A percentile compares a stretch with the other conserved stretches of the same genome.
These are phyloP conservation scores for Entomortierella parvispora DNA, from an alignment of 192 early-diverging fungal genomes.

Conservation along the genomic window DNA sequence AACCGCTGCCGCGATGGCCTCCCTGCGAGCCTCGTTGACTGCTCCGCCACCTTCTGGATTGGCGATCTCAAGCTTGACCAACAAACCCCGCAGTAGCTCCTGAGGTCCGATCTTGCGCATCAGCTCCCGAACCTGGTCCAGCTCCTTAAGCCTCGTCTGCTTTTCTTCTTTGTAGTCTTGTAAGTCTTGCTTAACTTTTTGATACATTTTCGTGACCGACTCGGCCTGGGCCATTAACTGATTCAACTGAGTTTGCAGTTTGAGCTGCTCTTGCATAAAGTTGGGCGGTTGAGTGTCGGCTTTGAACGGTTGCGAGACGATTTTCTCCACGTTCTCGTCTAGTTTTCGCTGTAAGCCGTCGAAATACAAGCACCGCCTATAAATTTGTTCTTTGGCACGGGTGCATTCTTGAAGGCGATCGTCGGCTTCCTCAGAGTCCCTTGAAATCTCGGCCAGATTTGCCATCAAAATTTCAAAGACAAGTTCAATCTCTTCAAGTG, in stretches of 20 bases:
- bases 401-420: slow-evolving; percentile 45
- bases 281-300: slow-evolving; percentile 30
- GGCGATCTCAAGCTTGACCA: slow-evolving; percentile 42
- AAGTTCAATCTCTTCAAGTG: slow-evolving; percentile 59
- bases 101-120: slow-evolving; percentile 58
- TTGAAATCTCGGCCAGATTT: slow-evolving; percentile 62
- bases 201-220: slow-evolving; percentile 50
- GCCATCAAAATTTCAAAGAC: slow-evolving; percentile 63
- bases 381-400: slow-evolving; percentile 57
- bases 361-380: slow-evolving; percentile 52
- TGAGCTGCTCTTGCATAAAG: slow-evolving; percentile 49
- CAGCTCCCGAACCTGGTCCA: slow-evolving; percentile 48
- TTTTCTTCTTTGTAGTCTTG: slow-evolving; percentile 54
- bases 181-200: slow-evolving; percentile 41
- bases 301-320: slow-evolving; percentile 42
- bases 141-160: slow-evolving; percentile 22
- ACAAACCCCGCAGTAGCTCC: slow-evolving; percentile 54
- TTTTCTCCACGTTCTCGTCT: slow-evolving; percentile 47
- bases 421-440: slow-evolving; percentile 55
- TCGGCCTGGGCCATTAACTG: slow-evolving; percentile 46
- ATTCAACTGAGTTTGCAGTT: slow-evolving; percentile 43
- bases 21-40: slow-evolving; percentile 16
- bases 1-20: slow-evolving; percentile 33
- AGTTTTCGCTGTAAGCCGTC: slow-evolving; percentile 41
- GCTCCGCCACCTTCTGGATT: slow-evolving; percentile 30